Percentiles rank a stretch among this genome's conserved stretches.
Evolutionary conservation across 768 basidiomycete species (phyloP).

Genomic region (Nidularia sp.): DNA sequence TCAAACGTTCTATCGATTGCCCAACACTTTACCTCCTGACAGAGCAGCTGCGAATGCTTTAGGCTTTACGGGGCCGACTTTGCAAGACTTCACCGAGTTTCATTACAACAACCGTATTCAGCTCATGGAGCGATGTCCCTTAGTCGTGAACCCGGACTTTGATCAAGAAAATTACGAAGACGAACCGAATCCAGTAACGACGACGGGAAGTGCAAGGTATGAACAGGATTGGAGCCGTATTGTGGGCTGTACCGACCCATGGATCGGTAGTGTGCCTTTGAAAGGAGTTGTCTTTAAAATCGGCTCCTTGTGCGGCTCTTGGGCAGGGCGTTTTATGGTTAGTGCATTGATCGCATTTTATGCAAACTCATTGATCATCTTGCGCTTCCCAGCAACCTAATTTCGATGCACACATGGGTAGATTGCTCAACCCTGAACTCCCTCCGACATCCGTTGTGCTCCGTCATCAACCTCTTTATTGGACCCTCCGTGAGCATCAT

Average conservation of each 20-base stretch:
- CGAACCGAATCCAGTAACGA: not conserved
- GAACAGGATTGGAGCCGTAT: constrained; percentile 49
- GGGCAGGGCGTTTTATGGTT: constrained; percentile 45
- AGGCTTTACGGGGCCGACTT: no score
- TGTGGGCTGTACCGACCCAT: constrained; percentile 36
- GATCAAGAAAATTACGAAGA: not conserved
- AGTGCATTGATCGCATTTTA: constrained; percentile 9
- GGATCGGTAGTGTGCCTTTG: constrained; percentile 26
- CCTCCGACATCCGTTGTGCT: constrained; percentile 16
- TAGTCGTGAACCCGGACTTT: no score
- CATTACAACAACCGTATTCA: no score
- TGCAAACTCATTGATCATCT: not conserved
- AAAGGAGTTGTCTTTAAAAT: constrained; percentile 37
- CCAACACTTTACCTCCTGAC: no score
- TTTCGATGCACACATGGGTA: constrained; percentile 13
- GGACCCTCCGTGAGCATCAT: constrained; percentile 41
- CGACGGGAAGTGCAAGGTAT: constrained; percentile 19
- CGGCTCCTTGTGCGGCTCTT: constrained; percentile 39
- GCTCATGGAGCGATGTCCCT: no score
- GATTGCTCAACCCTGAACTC: constrained; percentile 13
- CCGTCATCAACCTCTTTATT: constrained; percentile 32
- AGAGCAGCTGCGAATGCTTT: no score
- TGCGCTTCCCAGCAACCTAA: constrained; percentile 12
- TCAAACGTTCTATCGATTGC: no score
- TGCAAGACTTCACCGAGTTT: no score